These are phyloP conservation scores for Paulownia fortunei DNA, from an alignment of 257 asterid species.

Conservation along the genomic window DNA sequence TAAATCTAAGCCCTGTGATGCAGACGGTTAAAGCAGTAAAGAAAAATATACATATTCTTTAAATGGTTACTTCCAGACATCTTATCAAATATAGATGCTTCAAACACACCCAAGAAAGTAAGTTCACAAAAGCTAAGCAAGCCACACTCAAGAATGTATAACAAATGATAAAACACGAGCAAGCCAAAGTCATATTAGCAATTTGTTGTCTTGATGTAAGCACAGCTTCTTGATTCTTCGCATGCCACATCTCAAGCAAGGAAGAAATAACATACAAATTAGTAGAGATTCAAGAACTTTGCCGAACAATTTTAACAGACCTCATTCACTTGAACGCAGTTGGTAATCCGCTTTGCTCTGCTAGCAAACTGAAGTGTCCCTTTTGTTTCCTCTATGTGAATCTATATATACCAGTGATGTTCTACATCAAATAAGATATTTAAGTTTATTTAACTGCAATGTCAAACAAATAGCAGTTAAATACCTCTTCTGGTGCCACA, in stretches of 20 bases:
- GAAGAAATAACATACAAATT: constrained; percentile 4
- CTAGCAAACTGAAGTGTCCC: constrained; percentile 99
- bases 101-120: neutral
- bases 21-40: neutral
- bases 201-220: neutral
- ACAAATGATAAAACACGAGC: neutral
- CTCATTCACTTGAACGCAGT: constrained; percentile 99
- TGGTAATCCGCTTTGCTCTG: constrained; percentile 96
- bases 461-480: constrained; percentile 4
- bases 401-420: constrained; percentile 44
- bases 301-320: constrained; percentile 41
- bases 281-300: constrained; percentile 17
- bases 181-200: neutral
- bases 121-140: constrained; percentile 6
- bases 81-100: constrained; percentile 7
- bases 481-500: constrained; percentile 97
- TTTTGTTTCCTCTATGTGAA: constrained; percentile 88
- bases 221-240: constrained; percentile 10
- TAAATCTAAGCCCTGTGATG: neutral
- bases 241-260: constrained; percentile 13
- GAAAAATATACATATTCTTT: neutral
- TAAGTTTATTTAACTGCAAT: constrained; percentile 14
- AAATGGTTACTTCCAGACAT: neutral
- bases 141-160: constrained; percentile 12
- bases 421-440: constrained; percentile 12